These are phyloP conservation scores for Pleochaeta shiraiana DNA, from an alignment of 2,329 filamentous ascomycete genomes.

Conservation along the genomic window DNA sequence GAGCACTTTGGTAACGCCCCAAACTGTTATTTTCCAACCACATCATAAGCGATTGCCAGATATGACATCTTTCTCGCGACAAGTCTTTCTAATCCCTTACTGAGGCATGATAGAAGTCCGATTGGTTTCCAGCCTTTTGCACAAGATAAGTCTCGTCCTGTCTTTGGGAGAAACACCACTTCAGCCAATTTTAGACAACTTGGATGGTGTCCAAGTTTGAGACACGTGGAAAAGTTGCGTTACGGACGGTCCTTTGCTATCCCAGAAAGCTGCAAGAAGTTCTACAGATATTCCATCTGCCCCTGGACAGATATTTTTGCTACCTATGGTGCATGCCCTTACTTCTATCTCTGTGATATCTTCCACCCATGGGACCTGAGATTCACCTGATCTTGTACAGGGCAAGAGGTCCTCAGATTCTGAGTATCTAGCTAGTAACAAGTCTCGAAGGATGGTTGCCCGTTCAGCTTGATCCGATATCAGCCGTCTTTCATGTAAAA, in stretches of 20 bases:
- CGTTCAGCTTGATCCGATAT: background rate
- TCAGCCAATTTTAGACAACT: background rate
- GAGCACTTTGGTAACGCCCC: no score
- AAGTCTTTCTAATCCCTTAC: background rate
- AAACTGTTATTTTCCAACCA: no score
- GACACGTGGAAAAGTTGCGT: background rate
- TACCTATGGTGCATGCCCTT: background rate
- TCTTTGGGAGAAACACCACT: background rate
- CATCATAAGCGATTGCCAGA: no score
- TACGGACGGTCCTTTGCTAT: background rate
- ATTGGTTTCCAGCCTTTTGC: background rate
- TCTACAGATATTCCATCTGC: background rate
- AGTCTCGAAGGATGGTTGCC: background rate
- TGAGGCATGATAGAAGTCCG: background rate
- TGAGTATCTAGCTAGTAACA: background rate
- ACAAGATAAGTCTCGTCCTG: background rate
- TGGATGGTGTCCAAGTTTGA: background rate
- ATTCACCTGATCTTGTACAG: background rate
- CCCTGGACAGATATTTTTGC: background rate
- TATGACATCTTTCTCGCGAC: background rate
- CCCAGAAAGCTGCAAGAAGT: background rate
- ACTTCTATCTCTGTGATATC: background rate
- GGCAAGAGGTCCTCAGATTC: background rate
- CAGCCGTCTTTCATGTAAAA: background rate
- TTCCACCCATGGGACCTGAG: background rate